Conservation (phyloP, 345 rosid genomes). For the Streptanthus diversifolius region DNA sequence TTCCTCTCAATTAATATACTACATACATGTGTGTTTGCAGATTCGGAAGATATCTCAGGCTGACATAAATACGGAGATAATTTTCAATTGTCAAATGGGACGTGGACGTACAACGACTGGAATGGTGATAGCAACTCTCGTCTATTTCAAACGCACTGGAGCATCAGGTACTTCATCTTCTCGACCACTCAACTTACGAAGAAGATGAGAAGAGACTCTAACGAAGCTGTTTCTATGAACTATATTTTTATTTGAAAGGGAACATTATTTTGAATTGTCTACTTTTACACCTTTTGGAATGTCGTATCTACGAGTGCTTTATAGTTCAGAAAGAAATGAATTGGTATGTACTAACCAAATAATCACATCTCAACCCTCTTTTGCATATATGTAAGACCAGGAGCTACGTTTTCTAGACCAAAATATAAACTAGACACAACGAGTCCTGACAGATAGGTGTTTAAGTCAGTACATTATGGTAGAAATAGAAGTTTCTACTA, state of each 20-base stretch:
- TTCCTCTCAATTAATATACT: neutral
- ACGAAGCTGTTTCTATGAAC: neutral
- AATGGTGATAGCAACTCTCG: conserved; percentile 95
- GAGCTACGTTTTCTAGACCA: conserved; percentile 1
- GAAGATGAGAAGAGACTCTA: conserved; percentile 11
- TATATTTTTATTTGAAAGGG: neutral
- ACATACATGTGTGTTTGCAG: conserved; percentile 40
- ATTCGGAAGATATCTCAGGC: conserved; percentile 80
- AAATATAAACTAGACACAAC: neutral
- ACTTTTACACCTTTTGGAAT: neutral
- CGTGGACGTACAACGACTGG: conserved; percentile 99
- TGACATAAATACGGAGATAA: conserved; percentile 63
- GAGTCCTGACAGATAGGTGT: neutral
- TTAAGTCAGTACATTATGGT: conserved; percentile 1
- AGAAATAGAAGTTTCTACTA: neutral
- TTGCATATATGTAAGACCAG: conserved; percentile 4
- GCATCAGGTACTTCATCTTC: conserved; percentile 63
- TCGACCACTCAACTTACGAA: conserved; percentile 6
- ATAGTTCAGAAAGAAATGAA: conserved; percentile 11
- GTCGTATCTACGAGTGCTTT: neutral
- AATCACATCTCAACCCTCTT: conserved; percentile 2
- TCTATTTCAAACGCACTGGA: conserved; percentile 84
- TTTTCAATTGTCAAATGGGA: conserved; percentile 99
- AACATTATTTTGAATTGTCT: neutral
- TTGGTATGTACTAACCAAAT: neutral